These are phyloP conservation scores for Solanum arcanum DNA, from an alignment of 257 asterid species.

Conservation along the genomic window DNA sequence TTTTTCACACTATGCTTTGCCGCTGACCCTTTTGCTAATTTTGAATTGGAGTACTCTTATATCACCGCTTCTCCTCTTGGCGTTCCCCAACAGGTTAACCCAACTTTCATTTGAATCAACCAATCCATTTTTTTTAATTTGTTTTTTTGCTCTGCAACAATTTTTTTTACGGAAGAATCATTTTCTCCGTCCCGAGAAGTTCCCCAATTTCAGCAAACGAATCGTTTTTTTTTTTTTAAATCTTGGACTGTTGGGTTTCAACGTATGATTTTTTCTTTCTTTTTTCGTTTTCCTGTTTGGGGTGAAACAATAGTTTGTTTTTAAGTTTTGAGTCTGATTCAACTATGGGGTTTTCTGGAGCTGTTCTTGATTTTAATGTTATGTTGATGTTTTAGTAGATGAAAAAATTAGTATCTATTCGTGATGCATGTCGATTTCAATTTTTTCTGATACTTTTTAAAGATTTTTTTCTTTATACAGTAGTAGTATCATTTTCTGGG, in stretches of 20 bases:
- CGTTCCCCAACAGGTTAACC: slow-evolving; percentile 76
- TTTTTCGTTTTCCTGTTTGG: neutral
- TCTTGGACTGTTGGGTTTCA: neutral
- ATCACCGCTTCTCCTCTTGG: slow-evolving; percentile 88
- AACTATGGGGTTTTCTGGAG: neutral
- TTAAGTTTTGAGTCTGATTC: neutral
- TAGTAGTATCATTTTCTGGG: neutral
- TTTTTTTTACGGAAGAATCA: neutral
- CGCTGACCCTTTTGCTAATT: slow-evolving; percentile 58
- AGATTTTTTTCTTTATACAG: neutral
- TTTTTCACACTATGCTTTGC: slow-evolving; percentile 29
- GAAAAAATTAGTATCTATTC: neutral
- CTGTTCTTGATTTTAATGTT: neutral
- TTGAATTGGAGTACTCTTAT: slow-evolving; percentile 59
- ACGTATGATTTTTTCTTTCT: neutral
- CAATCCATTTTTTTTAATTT: no score
- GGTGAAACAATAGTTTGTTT: neutral
- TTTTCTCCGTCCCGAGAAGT: neutral
- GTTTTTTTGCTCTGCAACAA: neutral
- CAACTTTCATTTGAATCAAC: neutral
- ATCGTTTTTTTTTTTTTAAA: neutral
- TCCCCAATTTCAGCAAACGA: neutral
- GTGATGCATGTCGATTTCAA: neutral
- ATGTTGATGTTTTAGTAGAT: neutral
- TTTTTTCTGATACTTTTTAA: neutral